These are phyloP conservation scores for Ceriops zippeliana DNA, from an alignment of 345 rosid species.

Conservation along the genomic window DNA sequence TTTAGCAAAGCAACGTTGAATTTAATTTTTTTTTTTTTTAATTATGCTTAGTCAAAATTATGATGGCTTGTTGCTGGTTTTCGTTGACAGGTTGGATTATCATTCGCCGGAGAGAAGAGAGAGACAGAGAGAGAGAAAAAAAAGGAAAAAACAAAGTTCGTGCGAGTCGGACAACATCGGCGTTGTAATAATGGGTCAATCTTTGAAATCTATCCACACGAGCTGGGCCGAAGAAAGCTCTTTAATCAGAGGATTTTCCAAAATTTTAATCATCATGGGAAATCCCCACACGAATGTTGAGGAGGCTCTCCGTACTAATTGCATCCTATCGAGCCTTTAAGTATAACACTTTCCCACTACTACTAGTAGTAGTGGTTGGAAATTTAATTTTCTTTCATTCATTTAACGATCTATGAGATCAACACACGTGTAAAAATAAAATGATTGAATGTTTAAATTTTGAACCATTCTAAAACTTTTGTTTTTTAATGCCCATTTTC, in stretches of 20 bases:
- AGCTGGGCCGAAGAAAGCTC: slow-evolving; percentile 13
- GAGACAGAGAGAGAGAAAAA: no score
- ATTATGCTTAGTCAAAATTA: slow-evolving; percentile 32
- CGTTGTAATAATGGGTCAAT: neutral
- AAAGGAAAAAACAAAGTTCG: neutral
- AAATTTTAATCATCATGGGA: slow-evolving; percentile 8
- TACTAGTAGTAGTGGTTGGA: no score
- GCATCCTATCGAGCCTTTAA: no score
- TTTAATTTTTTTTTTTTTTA: neutral
- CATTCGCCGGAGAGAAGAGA: no score
- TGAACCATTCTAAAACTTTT: no score
- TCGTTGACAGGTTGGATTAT: slow-evolving; percentile 38
- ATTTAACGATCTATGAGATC: no score
- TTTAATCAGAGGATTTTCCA: neutral
- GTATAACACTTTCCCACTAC: no score
- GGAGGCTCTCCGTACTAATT: no score
- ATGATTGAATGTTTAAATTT: no score
- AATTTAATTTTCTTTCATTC: no score
- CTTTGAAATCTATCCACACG: slow-evolving; percentile 16
- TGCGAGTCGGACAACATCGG: slow-evolving; percentile 13
- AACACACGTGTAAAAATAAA: no score
- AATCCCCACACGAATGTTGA: neutral
- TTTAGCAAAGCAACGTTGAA: slow-evolving; percentile 14
- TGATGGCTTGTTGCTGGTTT: slow-evolving; percentile 36
- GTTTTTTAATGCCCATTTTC: no score